Conservation (phyloP, 768 basidiomycete genomes). For the Trametes sanguinea region DNA sequence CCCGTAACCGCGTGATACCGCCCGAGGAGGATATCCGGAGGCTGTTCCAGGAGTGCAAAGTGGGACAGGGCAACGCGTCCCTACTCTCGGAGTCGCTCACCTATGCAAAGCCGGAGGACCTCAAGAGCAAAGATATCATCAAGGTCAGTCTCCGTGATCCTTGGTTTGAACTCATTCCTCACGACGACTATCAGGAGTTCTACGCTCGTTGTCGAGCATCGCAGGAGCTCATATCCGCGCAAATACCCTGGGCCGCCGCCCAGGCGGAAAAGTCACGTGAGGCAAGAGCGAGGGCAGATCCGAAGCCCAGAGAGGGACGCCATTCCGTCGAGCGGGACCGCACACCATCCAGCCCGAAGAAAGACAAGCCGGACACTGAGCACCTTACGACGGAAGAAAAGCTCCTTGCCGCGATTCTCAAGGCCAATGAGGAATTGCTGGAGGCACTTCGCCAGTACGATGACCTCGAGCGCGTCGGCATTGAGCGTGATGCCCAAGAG, state of each 20-base stretch:
- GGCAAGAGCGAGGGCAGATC: slow-evolving; percentile 13
- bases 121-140: slow-evolving; percentile 64
- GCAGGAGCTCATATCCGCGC: slow-evolving; percentile 82
- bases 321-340: slow-evolving; percentile 17
- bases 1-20: slow-evolving; percentile 55
- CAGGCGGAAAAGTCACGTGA: slow-evolving; percentile 71
- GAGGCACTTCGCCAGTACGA: slow-evolving; percentile 74
- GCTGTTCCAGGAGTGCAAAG: slow-evolving; percentile 82
- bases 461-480: slow-evolving; percentile 68
- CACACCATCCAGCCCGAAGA: slow-evolving; percentile 19
- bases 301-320: slow-evolving; percentile 9
- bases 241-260: slow-evolving; percentile 90
- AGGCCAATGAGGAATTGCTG: slow-evolving; percentile 70
- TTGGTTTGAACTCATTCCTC: neutral
- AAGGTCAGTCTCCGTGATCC: slow-evolving; percentile 45
- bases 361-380: slow-evolving; percentile 26
- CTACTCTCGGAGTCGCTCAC: slow-evolving; percentile 72
- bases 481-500: slow-evolving; percentile 64
- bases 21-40: slow-evolving; percentile 83
- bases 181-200: slow-evolving; percentile 67
- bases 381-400: slow-evolving; percentile 72
- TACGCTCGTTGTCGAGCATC: slow-evolving; percentile 75
- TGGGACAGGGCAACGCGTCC: slow-evolving; percentile 79
- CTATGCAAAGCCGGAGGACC: slow-evolving; percentile 68
- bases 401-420: slow-evolving; percentile 70